Evolutionary conservation across 1,139 yeast species (phyloP).

Genomic region (Candida sanyaensis): DNA sequence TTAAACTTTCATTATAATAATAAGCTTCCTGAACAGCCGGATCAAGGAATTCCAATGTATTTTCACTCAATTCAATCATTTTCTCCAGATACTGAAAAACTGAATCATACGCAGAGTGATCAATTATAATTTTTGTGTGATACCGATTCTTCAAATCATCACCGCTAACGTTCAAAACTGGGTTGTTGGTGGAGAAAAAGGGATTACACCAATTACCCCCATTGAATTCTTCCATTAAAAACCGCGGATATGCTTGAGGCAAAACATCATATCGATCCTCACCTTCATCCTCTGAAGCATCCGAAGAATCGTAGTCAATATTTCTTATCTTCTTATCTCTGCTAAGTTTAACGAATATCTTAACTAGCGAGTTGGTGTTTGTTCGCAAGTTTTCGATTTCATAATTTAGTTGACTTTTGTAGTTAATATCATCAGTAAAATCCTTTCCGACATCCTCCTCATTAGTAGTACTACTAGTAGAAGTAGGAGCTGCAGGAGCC

Average conservation of each 20-base stretch:
- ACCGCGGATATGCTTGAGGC: slow-evolving; percentile 72
- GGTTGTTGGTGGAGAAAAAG: slow-evolving; percentile 47
- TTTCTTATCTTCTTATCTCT: slow-evolving; percentile 32
- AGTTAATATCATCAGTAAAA: slow-evolving; percentile 18
- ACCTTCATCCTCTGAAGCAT: slow-evolving; percentile 36
- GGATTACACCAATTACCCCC: slow-evolving; percentile 79
- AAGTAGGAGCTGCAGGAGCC: too few relatives aligned
- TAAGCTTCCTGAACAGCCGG: slow-evolving; percentile 36
- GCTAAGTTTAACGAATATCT: slow-evolving; percentile 32
- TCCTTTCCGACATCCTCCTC: neutral
- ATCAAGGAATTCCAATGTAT: slow-evolving; percentile 41
- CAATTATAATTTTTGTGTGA: slow-evolving; percentile 51
- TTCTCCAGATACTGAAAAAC: slow-evolving; percentile 39
- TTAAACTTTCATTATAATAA: slow-evolving; percentile 36
- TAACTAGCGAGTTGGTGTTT: slow-evolving; percentile 30
- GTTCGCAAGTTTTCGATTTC: slow-evolving; percentile 37
- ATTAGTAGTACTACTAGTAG: neutral
- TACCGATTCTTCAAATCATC: slow-evolving; percentile 45
- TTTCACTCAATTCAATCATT: slow-evolving; percentile 38
- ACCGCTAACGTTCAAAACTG: slow-evolving; percentile 46
- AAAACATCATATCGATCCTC: slow-evolving; percentile 41
- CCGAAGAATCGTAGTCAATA: slow-evolving; percentile 44
- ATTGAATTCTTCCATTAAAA: slow-evolving; percentile 60
- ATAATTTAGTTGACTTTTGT: slow-evolving; percentile 37
- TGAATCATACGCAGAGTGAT: slow-evolving; percentile 45